Conservation (phyloP, 176 grass and related monocot species). For the Phoenix roebelenii region DNA sequence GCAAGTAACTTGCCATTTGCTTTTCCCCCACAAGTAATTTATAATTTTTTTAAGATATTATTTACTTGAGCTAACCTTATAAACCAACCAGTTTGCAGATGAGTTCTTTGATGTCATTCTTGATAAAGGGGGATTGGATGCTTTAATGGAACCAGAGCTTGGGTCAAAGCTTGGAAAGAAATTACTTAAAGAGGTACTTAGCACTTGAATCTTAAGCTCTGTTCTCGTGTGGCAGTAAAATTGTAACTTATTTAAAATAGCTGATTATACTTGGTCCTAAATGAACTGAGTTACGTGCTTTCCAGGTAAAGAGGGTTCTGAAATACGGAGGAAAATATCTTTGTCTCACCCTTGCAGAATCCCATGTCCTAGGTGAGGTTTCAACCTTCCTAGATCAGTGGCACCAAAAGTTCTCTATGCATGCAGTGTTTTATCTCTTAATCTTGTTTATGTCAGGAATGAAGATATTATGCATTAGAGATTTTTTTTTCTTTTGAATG, state of each 20-base stretch:
- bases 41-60: too few relatives aligned
- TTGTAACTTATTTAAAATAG: too few relatives aligned
- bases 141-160: conserved; percentile 85
- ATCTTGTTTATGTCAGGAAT: too few relatives aligned
- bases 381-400: conserved; percentile 1
- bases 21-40: too few relatives aligned
- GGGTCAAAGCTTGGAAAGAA: conserved; percentile 70
- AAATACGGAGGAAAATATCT: conserved; percentile 71
- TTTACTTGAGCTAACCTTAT: conserved; percentile 15
- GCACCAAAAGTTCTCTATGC: too few relatives aligned
- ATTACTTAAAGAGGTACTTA: conserved; percentile 74
- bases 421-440: too few relatives aligned
- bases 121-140: conserved; percentile 99
- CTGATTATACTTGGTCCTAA: too few relatives aligned
- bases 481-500: too few relatives aligned
- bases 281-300: conserved; percentile 4
- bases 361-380: conserved; percentile 80
- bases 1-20: too few relatives aligned
- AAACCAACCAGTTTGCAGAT: conserved; percentile 61
- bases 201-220: conserved; percentile 9
- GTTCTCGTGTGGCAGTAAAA: background rate
- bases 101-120: conserved; percentile 65
- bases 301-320: conserved; percentile 77
- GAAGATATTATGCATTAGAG: too few relatives aligned
- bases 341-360: conserved; percentile 89